A percentile compares a stretch with the other conserved stretches of the same genome.
phyloP scores from a whole-genome alignment of 176 grass and related monocot genomes.

The Typha latifolia region DNA sequence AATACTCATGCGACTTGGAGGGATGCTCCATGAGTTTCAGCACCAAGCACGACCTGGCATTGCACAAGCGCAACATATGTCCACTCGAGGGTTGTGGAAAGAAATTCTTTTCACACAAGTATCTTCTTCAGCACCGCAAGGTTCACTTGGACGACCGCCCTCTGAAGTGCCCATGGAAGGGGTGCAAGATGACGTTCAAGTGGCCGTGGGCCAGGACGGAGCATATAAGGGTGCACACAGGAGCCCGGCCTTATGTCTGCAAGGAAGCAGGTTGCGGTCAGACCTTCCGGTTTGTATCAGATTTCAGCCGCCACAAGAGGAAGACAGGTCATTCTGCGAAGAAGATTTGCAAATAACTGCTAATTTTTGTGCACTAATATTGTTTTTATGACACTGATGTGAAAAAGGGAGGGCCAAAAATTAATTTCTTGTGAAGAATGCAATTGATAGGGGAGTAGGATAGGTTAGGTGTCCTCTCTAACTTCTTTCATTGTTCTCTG shows the following conservation, averaged over 20 bases:
- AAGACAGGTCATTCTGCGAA: slow-evolving; percentile 80
- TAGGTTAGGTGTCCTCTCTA: slow-evolving; percentile 1
- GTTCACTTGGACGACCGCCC: slow-evolving; percentile 94
- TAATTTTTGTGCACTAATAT: not conserved
- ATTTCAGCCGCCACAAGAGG: slow-evolving; percentile 97
- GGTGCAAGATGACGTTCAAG: slow-evolving; percentile 92
- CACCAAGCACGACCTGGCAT: slow-evolving; percentile 58
- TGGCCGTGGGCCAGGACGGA: slow-evolving; percentile 98
- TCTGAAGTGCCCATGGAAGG: slow-evolving; percentile 61
- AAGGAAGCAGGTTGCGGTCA: slow-evolving; percentile 70
- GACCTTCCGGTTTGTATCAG: slow-evolving; percentile 95
- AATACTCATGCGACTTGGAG: slow-evolving; percentile 74
- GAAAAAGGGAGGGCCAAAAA: not conserved
- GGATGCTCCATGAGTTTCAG: slow-evolving; percentile 89
- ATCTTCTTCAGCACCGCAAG: slow-evolving; percentile 90
- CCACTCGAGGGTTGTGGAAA: slow-evolving; percentile 85
- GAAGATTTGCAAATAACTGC: slow-evolving; percentile 29
- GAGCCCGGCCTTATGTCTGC: slow-evolving; percentile 76
- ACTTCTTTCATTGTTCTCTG: not conserved
- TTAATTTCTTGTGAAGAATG: not conserved
- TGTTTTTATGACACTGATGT: not conserved
- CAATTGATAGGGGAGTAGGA: not conserved
- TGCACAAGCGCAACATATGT: slow-evolving; percentile 90
- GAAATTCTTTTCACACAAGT: slow-evolving; percentile 98
- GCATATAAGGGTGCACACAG: slow-evolving; percentile 90